Conservation (phyloP, 1,284 basidiomycete genomes). For the Ceratobasidium papillatum region DNA sequence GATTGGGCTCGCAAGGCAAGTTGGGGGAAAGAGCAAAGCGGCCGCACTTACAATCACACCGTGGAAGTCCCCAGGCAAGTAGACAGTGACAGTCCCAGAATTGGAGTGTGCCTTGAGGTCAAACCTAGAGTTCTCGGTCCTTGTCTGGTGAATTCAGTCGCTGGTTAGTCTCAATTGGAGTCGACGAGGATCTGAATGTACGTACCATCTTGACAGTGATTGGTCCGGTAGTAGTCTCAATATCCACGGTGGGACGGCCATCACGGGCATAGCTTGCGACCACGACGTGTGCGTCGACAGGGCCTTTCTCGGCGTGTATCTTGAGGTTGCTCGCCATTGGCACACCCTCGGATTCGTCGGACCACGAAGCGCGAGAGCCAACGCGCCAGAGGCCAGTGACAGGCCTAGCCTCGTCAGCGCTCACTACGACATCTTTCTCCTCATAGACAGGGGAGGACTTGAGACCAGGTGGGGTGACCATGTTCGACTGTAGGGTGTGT, state of each 20-base stretch:
- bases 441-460: conserved; percentile 11
- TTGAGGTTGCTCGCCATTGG: conserved; percentile 14
- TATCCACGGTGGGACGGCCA: conserved; percentile 23
- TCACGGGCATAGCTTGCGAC: conserved; percentile 25
- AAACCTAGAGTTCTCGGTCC: conserved; percentile 34
- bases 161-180: conserved; percentile 4
- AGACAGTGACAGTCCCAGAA: conserved; percentile 28
- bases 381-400: conserved; percentile 32
- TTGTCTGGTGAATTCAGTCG: conserved; percentile 17
- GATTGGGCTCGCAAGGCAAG: background rate
- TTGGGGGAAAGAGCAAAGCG: background rate
- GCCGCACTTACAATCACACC: conserved; percentile 25
- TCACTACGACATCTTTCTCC: conserved; percentile 15
- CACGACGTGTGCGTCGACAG: conserved; percentile 29
- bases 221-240: conserved; percentile 11
- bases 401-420: background rate
- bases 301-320: conserved; percentile 24
- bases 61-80: conserved; percentile 33
- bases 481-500: conserved; percentile 11
- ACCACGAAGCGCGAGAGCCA: conserved; percentile 24
- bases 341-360: conserved; percentile 16
- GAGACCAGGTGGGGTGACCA: conserved; percentile 31
- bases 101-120: conserved; percentile 30
- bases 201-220: conserved; percentile 30
- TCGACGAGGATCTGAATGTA: background rate